Conservation (phyloP, 768 basidiomycete genomes). For the Boletus pseudopeckii region DNA sequence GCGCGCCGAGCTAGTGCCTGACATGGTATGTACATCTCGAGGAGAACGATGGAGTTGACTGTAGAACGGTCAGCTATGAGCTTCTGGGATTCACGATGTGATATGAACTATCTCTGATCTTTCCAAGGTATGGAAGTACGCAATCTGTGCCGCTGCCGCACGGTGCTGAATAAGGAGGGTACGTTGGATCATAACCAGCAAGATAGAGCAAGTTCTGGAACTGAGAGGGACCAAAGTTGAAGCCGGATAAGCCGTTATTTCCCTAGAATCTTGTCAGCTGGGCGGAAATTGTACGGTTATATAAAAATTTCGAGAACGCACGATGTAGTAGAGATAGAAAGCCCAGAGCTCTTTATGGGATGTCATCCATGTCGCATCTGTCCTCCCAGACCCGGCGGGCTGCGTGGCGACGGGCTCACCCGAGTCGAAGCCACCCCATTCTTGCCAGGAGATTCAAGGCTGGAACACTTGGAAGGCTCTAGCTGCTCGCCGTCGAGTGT, state of each 20-base stretch:
- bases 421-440: not conserved
- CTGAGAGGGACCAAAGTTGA: constrained; percentile 72
- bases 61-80: not conserved
- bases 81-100: not conserved
- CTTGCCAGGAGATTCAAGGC: not conserved
- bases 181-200: constrained; percentile 68
- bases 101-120: constrained; percentile 53
- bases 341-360: constrained; percentile 53
- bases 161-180: constrained; percentile 48
- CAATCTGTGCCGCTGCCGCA: constrained; percentile 52
- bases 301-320: constrained; percentile 14
- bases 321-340: constrained; percentile 58
- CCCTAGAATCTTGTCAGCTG: constrained; percentile 35
- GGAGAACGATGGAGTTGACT: constrained; percentile 76
- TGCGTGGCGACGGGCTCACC: not conserved
- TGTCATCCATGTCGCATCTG: constrained; percentile 30
- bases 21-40: too few species aligned
- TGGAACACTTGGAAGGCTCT: not conserved
- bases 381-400: not conserved
- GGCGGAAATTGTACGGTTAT: not conserved
- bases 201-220: constrained; percentile 72
- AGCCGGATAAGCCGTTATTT: constrained; percentile 64
- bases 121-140: constrained; percentile 64
- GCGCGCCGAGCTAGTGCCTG: too few species aligned
- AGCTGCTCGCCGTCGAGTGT: not conserved